Conservation (phyloP, 2,329 filamentous ascomycete genomes). For the Chalaropsis thielavioides region DNA sequence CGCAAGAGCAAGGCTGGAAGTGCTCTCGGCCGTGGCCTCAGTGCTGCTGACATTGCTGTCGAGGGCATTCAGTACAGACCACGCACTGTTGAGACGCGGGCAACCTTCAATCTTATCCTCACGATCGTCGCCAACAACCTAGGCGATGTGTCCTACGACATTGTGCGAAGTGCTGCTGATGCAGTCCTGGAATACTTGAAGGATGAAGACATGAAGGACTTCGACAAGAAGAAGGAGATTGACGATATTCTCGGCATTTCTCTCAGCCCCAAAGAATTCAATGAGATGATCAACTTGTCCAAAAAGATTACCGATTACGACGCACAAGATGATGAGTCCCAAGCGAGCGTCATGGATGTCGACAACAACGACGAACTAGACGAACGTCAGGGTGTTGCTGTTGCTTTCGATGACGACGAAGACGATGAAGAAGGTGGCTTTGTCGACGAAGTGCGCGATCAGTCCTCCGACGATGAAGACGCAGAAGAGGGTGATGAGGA, state of each 20-base stretch:
- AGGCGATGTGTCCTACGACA: conserved; percentile 83
- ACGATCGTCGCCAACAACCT: conserved; percentile 78
- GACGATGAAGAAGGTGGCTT: conserved; percentile 70
- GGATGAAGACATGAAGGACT: conserved; percentile 89
- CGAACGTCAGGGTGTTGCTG: conserved; percentile 88
- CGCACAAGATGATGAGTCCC: conserved; percentile 66
- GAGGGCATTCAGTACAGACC: conserved; percentile 88
- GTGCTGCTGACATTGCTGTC: conserved; percentile 70
- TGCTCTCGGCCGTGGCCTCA: conserved; percentile 54
- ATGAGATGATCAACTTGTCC: conserved; percentile 85
- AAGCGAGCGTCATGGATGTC: conserved; percentile 16
- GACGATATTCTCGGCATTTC: conserved; percentile 81
- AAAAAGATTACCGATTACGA: conserved; percentile 99
- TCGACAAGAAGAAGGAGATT: conserved; percentile 95
- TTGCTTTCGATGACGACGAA: conserved; percentile 85
- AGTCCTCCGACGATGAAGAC: conserved; percentile 69
- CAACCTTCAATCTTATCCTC: conserved; percentile 86
- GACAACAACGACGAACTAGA: conserved; percentile 71
- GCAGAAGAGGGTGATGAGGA: conserved; percentile 42
- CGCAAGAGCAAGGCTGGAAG: conserved; percentile 68
- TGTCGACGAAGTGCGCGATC: conserved; percentile 76
- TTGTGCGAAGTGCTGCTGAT: conserved; percentile 86
- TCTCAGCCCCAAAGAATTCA: conserved; percentile 81
- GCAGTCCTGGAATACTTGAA: conserved; percentile 83
- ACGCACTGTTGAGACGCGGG: conserved; percentile 76